Evolutionary conservation across 2,329 filamentous ascomycete genomes (phyloP).

Genomic region (Alternaria brassicae): DNA sequence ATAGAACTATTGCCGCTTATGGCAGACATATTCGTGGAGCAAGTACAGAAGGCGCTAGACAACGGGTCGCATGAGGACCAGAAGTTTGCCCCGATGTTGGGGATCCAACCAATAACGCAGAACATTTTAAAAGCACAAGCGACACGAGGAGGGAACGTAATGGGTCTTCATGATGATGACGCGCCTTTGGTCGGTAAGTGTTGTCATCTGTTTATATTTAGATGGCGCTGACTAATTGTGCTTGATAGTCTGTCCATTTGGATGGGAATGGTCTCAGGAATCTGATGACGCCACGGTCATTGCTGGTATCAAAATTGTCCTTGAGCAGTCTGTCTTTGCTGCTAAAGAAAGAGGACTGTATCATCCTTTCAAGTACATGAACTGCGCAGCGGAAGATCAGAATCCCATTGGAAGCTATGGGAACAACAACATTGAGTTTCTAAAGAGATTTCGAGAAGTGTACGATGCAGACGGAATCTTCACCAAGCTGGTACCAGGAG

Average conservation of each 20-base stretch:
- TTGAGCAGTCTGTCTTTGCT: not conserved
- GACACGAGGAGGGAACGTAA: not conserved
- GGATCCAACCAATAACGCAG: not conserved
- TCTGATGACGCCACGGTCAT: not conserved
- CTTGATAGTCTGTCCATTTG: not conserved
- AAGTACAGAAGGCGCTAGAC: not conserved
- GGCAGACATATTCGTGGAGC: not conserved
- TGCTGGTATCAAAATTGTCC: not conserved
- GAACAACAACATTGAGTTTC: constrained; percentile 34
- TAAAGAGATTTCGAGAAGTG: constrained; percentile 39
- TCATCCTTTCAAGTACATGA: constrained; percentile 53
- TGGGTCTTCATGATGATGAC: not conserved
- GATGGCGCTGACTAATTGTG: not conserved
- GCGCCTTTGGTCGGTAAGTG: not conserved
- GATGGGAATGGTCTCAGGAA: constrained; percentile 3
- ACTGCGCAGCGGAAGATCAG: constrained; percentile 55
- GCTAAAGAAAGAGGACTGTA: constrained; percentile 10
- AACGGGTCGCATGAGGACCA: not conserved
- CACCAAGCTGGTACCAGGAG: constrained; percentile 35
- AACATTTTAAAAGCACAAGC: not conserved
- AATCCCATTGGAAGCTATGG: constrained; percentile 52
- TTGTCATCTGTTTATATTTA: not conserved
- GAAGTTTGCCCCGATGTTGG: constrained; percentile 1
- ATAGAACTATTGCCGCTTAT: not conserved
- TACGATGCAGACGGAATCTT: constrained; percentile 51